Evolutionary conservation across 805 yeast species (phyloP).

Genomic region (Lipomyces starkeyi): DNA sequence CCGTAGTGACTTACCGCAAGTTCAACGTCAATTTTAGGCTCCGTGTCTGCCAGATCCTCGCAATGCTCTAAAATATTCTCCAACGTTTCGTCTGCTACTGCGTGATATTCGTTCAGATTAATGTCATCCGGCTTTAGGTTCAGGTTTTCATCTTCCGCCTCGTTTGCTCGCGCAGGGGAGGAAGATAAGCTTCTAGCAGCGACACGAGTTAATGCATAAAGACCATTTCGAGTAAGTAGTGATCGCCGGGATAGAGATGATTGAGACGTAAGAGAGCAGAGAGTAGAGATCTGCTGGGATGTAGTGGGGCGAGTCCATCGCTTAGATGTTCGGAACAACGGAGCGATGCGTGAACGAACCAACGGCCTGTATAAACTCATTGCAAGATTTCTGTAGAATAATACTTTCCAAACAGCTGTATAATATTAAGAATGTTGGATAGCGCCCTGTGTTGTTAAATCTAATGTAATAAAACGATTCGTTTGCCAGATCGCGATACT

Average conservation of each 20-base stretch:
- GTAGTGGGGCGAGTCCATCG: background rate
- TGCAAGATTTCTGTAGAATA: background rate
- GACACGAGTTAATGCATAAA: background rate
- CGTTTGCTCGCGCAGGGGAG: background rate
- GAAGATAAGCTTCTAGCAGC: background rate
- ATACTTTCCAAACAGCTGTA: background rate
- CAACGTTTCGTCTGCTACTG: conserved; percentile 66
- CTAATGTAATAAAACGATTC: background rate
- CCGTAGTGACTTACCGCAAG: conserved; percentile 54
- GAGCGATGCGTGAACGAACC: background rate
- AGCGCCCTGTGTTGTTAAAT: background rate
- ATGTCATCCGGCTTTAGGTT: conserved; percentile 32
- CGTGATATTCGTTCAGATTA: conserved; percentile 60
- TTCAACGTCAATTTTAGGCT: conserved; percentile 74
- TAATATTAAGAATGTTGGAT: background rate
- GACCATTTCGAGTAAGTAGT: background rate
- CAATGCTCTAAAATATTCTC: conserved; percentile 70
- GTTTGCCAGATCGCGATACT: no score
- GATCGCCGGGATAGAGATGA: background rate
- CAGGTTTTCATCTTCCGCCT: background rate
- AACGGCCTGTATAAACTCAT: background rate
- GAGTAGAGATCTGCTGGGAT: background rate
- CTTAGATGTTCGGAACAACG: background rate
- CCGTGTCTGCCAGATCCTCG: conserved; percentile 68
- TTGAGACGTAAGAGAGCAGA: background rate